Evolutionary conservation across 2,329 filamentous ascomycete genomes (phyloP).

Genomic region (Mycosphaerella sp.): DNA sequence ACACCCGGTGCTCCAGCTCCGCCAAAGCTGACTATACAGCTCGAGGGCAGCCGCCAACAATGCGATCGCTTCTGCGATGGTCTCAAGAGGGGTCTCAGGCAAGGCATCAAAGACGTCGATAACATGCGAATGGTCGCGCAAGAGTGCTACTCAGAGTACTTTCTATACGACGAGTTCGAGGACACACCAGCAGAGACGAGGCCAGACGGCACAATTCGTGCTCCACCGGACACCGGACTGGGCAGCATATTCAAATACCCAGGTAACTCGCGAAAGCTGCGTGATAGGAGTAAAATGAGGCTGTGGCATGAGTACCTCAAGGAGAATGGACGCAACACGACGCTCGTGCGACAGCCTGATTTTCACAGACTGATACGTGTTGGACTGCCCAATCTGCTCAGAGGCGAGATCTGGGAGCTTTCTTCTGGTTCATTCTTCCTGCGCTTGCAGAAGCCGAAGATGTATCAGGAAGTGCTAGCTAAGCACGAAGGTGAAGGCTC

Average conservation of each 20-base stretch:
- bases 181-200: constrained; percentile 46
- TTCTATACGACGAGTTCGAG: constrained; percentile 35
- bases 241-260: constrained; percentile 93
- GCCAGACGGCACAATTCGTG: constrained; percentile 31
- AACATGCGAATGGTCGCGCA: constrained; percentile 73
- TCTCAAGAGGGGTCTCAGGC: constrained; percentile 80
- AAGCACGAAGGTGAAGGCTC: constrained; percentile 83
- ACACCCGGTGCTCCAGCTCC: constrained; percentile 52
- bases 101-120: constrained; percentile 80
- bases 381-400: constrained; percentile 82
- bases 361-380: constrained; percentile 97
- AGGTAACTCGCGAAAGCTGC: constrained; percentile 85
- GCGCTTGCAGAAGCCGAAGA: constrained; percentile 74
- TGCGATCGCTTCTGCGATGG: constrained; percentile 97
- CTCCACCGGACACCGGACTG: constrained; percentile 81
- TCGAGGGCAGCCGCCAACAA: constrained; percentile 78
- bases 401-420: constrained; percentile 94
- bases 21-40: constrained; percentile 85
- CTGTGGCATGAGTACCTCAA: constrained; percentile 89
- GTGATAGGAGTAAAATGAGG: constrained; percentile 94
- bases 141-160: constrained; percentile 88
- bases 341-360: constrained; percentile 87
- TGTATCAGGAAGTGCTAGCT: constrained; percentile 76
- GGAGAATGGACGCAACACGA: constrained; percentile 91
- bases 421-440: constrained; percentile 87